A percentile compares a stretch with the other conserved stretches of the same genome.
phyloP scores from a whole-genome alignment of 305 asterid species.

The Andrographis paniculata region DNA sequence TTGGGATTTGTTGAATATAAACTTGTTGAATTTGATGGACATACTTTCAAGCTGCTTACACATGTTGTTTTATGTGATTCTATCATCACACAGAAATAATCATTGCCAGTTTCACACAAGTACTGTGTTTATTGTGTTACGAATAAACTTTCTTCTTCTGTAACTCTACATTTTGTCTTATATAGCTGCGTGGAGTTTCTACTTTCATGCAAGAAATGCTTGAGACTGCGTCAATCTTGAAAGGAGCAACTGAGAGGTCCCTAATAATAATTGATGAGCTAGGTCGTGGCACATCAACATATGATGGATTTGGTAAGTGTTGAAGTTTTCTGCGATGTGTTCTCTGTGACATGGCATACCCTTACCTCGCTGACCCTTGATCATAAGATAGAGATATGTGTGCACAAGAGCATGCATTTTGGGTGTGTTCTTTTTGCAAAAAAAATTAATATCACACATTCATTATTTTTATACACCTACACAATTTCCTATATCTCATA shows the following conservation, averaged over 20 bases:
- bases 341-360: not conserved
- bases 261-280: constrained; percentile 87
- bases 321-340: constrained; percentile 10
- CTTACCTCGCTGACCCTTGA: not conserved
- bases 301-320: constrained; percentile 96
- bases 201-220: constrained; percentile 99
- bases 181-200: constrained; percentile 92
- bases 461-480: too few species aligned
- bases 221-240: constrained; percentile 97
- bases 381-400: constrained; percentile 6
- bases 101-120: too few species aligned
- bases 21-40: constrained; percentile 12
- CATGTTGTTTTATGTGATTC: constrained; percentile 11
- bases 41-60: not conserved
- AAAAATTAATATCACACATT: too few species aligned
- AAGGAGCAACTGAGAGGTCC: constrained; percentile 89
- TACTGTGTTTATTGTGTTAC: too few species aligned
- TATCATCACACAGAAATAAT: constrained; percentile 1
- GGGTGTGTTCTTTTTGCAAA: too few species aligned
- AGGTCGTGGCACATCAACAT: constrained; percentile 99
- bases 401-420: not conserved
- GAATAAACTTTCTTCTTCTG: too few species aligned
- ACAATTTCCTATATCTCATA: too few species aligned
- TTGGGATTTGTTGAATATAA: constrained; percentile 14
- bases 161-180: constrained; percentile 19